Conservation (phyloP, 2,329 filamentous ascomycete species). For the Aspergillus nomiae region DNA sequence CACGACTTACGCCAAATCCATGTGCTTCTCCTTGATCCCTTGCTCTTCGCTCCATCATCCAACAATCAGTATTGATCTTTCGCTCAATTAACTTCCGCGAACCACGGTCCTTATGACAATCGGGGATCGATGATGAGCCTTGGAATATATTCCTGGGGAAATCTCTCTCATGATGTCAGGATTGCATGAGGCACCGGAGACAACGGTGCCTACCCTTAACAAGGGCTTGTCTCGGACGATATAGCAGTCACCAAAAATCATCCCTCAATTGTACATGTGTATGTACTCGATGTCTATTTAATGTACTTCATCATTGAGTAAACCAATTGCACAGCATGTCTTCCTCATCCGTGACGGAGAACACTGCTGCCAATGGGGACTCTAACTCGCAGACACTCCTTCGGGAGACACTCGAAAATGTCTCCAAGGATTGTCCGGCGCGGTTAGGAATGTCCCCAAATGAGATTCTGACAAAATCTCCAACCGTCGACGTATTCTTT, state of each 20-base stretch:
- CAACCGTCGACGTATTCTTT: slow-evolving; percentile 35
- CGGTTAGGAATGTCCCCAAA: slow-evolving; percentile 29
- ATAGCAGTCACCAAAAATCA: slow-evolving; percentile 5
- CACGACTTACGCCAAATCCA: slow-evolving; percentile 17
- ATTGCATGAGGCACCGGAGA: slow-evolving; percentile 9
- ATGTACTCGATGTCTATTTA: neutral
- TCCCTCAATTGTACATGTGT: neutral
- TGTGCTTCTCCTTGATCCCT: slow-evolving; percentile 1
- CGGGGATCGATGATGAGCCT: slow-evolving; percentile 10
- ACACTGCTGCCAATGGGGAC: slow-evolving; percentile 18
- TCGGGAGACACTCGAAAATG: slow-evolving; percentile 31
- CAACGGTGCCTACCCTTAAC: neutral
- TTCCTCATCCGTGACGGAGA: slow-evolving; percentile 12
- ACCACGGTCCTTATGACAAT: slow-evolving; percentile 8
- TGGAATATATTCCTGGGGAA: neutral
- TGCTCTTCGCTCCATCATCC: neutral
- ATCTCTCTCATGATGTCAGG: slow-evolving; percentile 21
- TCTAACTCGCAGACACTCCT: slow-evolving; percentile 26
- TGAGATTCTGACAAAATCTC: slow-evolving; percentile 31
- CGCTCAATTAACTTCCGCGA: neutral
- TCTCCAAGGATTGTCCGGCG: slow-evolving; percentile 33
- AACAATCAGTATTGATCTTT: slow-evolving; percentile 5
- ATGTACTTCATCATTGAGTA: neutral
- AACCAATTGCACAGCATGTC: slow-evolving; percentile 17
- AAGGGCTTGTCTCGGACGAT: neutral